Evolutionary conservation across 106 monocot species (phyloP), one percentile per base, ranked within the genome.

Genomic region (Vanilla planifolia): DNA sequence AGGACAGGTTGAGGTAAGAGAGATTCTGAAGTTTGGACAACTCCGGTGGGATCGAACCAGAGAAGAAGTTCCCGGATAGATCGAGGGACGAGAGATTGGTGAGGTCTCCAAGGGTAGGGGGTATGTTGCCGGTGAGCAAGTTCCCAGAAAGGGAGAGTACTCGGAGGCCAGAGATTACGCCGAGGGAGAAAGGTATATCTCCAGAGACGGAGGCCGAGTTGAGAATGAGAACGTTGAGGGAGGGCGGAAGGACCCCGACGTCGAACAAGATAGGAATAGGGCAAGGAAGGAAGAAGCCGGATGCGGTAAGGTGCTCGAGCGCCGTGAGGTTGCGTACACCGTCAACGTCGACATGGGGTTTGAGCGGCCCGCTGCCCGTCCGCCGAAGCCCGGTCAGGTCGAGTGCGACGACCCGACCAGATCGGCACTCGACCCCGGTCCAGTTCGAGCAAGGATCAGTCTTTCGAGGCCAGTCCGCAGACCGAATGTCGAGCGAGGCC

Each of bases 391-490:
- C 64, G 47, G 85, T 48, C 53, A 89, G 43, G 44, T 71, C 23
- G 27, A 89, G 50, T 36, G 46, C 21, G 6, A 62, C 62, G 35
- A 89, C 81, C 23, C 50, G 4, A 8, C 50, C 50, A 13, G 52
- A 22, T 15, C 5, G 37, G 78, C 82, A 88, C 6, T 21, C 1
- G 47, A 88, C 69, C 0, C 87, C 87, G 16, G 48, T 15, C 87
- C 87, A 88, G 26, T 58, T 23, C 3, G 62, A 26, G 62, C 87
- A 88, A 0, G 93, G 93, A 68, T 93, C 79, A n/a, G 72, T 33
- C 42, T 71, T 77, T 24, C 62, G 48, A 8, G 93, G 93, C 93
- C 89, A 94, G 67, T 85, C 71, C 16, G 61, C 48, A 26, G 84
- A 55, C 0, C 84, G 75, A 67, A 92, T 67, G 32, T 76, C 80